Evolutionary conservation across 108 stramenopile genomes (phyloP).

Genomic region (Pseudonitzschia multiseries): DNA sequence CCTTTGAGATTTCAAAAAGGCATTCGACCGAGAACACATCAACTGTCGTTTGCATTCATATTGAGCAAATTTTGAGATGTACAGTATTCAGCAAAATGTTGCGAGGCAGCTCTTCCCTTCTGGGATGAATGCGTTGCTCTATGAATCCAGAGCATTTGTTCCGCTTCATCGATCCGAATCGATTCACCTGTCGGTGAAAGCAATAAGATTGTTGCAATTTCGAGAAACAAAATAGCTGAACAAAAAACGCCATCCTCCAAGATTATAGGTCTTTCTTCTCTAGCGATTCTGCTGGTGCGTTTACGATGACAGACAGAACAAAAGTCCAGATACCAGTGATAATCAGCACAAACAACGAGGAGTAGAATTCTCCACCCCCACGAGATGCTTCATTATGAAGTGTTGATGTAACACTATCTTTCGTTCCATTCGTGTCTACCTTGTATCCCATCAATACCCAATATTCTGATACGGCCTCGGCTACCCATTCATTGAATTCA

Average conservation of each 20-base stretch:
- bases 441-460: slow-evolving; percentile 25
- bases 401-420: background rate
- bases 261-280: slow-evolving; percentile 52
- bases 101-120: too few species aligned
- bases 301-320: slow-evolving; percentile 65
- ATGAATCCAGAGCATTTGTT: too few species aligned
- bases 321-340: slow-evolving; percentile 83
- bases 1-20: too few species aligned
- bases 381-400: slow-evolving; percentile 37
- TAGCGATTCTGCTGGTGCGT: slow-evolving; percentile 49
- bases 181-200: too few species aligned
- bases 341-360: slow-evolving; percentile 73
- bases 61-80: too few species aligned
- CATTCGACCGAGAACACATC: too few species aligned
- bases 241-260: background rate
- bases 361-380: slow-evolving; percentile 70
- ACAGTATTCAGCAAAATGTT: too few species aligned
- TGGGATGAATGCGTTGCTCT: too few species aligned
- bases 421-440: background rate
- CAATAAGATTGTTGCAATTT: too few species aligned
- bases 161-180: too few species aligned
- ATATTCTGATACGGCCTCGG: slow-evolving; percentile 24
- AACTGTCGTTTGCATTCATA: too few species aligned
- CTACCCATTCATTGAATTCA: slow-evolving; percentile 56
- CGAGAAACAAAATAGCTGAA: too few species aligned